Percentiles rank a stretch among this genome's conserved stretches.
Evolutionary conservation across 1,284 basidiomycete genomes (phyloP).

Genomic region (Sporisorium graminicola): DNA sequence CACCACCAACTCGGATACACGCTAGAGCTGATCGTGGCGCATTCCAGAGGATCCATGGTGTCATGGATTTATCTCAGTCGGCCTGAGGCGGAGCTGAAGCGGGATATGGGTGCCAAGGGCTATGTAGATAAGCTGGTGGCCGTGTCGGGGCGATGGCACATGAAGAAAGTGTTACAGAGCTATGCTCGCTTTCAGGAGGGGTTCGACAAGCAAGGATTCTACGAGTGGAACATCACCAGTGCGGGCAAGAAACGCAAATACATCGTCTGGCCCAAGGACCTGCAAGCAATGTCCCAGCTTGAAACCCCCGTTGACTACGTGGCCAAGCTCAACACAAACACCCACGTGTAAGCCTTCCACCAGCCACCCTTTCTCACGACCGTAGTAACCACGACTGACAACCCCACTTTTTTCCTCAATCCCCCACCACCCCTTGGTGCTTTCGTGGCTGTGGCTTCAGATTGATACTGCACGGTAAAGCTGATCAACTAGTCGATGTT

Average conservation of each 20-base stretch:
- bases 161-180: constrained; percentile 15
- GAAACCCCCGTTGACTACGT: constrained; percentile 23
- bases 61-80: constrained; percentile 36
- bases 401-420: too few relatives aligned
- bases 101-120: neutral
- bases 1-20: constrained; percentile 11
- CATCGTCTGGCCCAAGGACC: constrained; percentile 35
- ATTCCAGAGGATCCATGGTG: constrained; percentile 34
- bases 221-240: constrained; percentile 51
- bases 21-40: constrained; percentile 29
- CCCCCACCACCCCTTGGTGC: too few relatives aligned
- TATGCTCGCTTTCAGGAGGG: constrained; percentile 22
- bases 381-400: neutral
- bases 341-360: constrained; percentile 29
- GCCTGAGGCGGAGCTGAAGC: constrained; percentile 4
- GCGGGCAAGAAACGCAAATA: constrained; percentile 42
- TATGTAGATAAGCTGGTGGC: constrained; percentile 25
- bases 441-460: constrained; percentile 1
- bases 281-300: constrained; percentile 34
- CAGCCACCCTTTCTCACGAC: too few relatives aligned
- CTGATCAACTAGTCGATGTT: constrained; percentile 38
- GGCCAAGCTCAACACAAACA: constrained; percentile 17
- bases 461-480: constrained; percentile 48
- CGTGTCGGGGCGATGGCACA: constrained; percentile 22
- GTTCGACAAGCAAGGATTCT: constrained; percentile 42